Percentiles rank a stretch among this genome's conserved stretches.
Conservation (phyloP, 345 rosid species). For the Sisymbrium irio region DNA sequence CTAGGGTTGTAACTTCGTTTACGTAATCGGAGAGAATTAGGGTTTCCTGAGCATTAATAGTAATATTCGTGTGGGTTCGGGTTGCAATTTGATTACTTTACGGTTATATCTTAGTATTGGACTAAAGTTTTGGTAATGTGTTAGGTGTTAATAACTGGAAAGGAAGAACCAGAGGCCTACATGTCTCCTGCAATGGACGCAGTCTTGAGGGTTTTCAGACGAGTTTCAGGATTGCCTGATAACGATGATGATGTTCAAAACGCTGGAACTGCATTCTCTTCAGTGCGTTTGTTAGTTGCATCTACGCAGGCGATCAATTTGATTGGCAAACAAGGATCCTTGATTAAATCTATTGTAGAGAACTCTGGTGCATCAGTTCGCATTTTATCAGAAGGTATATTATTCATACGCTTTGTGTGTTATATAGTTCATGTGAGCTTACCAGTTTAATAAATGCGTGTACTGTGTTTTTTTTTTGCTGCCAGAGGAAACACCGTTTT, state of each 20-base stretch:
- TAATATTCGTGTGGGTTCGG: not conserved
- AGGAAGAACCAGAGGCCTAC: conserved; percentile 54
- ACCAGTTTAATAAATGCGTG: not conserved
- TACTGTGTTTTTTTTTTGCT: conserved; percentile 11
- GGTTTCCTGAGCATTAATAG: not conserved
- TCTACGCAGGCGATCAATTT: conserved; percentile 83
- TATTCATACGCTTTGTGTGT: not conserved
- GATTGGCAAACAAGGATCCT: conserved; percentile 89
- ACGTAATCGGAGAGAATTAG: conserved; percentile 10
- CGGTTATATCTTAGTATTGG: no score
- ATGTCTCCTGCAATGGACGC: conserved; percentile 66
- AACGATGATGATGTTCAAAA: conserved; percentile 36
- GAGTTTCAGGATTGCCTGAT: conserved; percentile 47
- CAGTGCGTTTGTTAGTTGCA: conserved; percentile 69
- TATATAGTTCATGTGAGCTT: not conserved
- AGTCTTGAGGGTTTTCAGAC: conserved; percentile 53
- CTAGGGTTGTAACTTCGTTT: conserved; percentile 12
- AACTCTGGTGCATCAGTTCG: conserved; percentile 73
- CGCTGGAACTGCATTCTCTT: conserved; percentile 52
- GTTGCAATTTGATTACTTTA: not conserved
- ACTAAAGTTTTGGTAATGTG: no score
- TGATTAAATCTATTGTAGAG: conserved; percentile 83
- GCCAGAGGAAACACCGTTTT: conserved; percentile 63
- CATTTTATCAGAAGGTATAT: conserved; percentile 67
- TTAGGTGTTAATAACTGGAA: conserved; percentile 59